Evolutionary conservation across 2,329 filamentous ascomycete species (phyloP), one percentile per base, ranked within the genome.

Genomic region (Beauveria brongniartii): DNA sequence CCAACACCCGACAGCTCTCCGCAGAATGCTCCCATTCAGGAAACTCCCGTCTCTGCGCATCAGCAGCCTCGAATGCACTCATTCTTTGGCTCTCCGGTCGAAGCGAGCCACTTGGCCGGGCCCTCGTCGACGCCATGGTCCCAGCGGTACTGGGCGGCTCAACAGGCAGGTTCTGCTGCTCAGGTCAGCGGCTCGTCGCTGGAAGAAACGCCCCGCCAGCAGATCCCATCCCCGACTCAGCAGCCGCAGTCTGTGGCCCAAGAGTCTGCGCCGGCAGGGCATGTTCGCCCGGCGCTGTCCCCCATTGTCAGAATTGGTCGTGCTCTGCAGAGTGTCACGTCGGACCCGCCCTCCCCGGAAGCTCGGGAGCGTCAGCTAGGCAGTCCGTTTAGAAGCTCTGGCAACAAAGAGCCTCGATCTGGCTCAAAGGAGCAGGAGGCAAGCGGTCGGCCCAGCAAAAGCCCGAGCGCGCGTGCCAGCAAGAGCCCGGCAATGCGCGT

Each of bases 221-320:
- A 74, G 54, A 65, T 74, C 50, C 75, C 75, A 10, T 76, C 74
- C 1, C 74, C 74, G 2, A 62, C 69, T 8, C 71, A 74, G 59
- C 70, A 73, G 14, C 69, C 70, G 10, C 69, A 69, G 47, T 72
- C 73, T 4, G 30, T 71, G 8, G 65, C 63, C 20, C 69, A 69
- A 5, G 73, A 75, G 50, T 52, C 62, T 4, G 51, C 64, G 22
- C 63, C 65, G 6, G 70, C 73, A 14, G 70, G 69, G 44, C 70
- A 68, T 2, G 63, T 66, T 16, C 77, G 80, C 9, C 78, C 80
- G 28, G 74, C 73, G 6, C 72, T 86, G 0, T 84, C 82, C 5
- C 82, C 83, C 1, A 84, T 84, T 41, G 79, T 85, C n/a, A 76
- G 82, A 51, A 82, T 78, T 28, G 82, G 82, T 3, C 75, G 80